Conservation (phyloP, 2,329 filamentous ascomycete species). For the Aspergillus sclerotialis region DNA sequence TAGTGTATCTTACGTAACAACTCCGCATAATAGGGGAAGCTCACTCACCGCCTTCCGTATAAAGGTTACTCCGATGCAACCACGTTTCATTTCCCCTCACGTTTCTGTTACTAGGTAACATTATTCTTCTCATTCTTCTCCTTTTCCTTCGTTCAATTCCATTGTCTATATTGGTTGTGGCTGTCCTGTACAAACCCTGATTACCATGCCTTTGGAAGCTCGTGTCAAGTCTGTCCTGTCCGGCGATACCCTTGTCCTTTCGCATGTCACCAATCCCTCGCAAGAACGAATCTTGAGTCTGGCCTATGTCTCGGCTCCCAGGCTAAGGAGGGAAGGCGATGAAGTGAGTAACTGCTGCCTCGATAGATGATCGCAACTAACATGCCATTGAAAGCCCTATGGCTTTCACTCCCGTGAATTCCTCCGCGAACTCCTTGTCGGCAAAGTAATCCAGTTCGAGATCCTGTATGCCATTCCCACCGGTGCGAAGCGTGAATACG, state of each 20-base stretch:
- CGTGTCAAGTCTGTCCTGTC: slow-evolving; percentile 91
- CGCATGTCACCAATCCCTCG: slow-evolving; percentile 70
- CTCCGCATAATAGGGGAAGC: no score
- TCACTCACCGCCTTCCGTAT: slow-evolving; percentile 1
- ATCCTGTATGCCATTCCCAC: slow-evolving; percentile 83
- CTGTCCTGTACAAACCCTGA: slow-evolving; percentile 7
- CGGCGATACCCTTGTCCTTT: slow-evolving; percentile 83
- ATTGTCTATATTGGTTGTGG: slow-evolving; percentile 1
- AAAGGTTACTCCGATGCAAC: slow-evolving; percentile 14
- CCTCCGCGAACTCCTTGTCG: slow-evolving; percentile 73
- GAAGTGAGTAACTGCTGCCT: slow-evolving; percentile 47
- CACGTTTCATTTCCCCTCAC: slow-evolving; percentile 20
- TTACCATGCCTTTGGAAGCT: slow-evolving; percentile 44
- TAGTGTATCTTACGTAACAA: no score
- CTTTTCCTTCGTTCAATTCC: slow-evolving; percentile 6
- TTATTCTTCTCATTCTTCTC: slow-evolving; percentile 2
- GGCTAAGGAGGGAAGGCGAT: slow-evolving; percentile 80
- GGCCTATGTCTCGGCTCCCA: slow-evolving; percentile 84
- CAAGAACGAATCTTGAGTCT: slow-evolving; percentile 83
- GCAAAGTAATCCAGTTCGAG: slow-evolving; percentile 78
- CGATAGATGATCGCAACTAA: slow-evolving; percentile 13
- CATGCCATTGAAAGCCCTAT: slow-evolving; percentile 49
- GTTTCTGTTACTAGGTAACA: slow-evolving; percentile 4
- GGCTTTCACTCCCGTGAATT: slow-evolving; percentile 94
- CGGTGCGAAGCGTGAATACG: slow-evolving; percentile 75